Evolutionary conservation across 805 yeast species (phyloP).

Genomic region (Candida saitoana): DNA sequence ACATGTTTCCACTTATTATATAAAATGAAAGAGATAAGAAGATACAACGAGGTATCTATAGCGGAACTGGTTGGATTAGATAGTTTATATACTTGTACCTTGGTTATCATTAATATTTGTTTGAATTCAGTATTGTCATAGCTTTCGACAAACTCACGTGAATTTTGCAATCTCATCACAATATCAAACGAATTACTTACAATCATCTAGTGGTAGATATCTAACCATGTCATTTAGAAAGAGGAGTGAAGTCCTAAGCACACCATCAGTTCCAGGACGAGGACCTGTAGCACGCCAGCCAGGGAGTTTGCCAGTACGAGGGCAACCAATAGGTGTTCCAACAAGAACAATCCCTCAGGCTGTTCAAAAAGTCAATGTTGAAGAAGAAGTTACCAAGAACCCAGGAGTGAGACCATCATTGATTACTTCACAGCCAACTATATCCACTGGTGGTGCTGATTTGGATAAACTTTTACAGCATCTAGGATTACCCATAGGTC

Average conservation of each 20-base stretch:
- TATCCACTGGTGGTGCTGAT: slow-evolving; percentile 77
- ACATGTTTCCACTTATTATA: too few species aligned
- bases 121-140: background rate
- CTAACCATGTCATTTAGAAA: slow-evolving; percentile 38
- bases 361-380: slow-evolving; percentile 1
- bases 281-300: slow-evolving; percentile 3
- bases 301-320: slow-evolving; percentile 8
- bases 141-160: background rate
- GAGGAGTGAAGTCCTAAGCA: slow-evolving; percentile 36
- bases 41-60: too few species aligned
- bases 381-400: slow-evolving; percentile 19
- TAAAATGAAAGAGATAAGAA: too few species aligned
- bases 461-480: slow-evolving; percentile 73
- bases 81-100: too few species aligned
- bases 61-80: too few species aligned
- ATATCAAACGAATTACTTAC: background rate
- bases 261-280: slow-evolving; percentile 7
- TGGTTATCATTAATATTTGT: background rate
- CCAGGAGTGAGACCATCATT: slow-evolving; percentile 75
- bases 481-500: slow-evolving; percentile 81
- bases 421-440: slow-evolving; percentile 66
- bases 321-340: slow-evolving; percentile 3
- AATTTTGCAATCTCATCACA: background rate
- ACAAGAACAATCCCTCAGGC: background rate
- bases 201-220: background rate